phyloP scores from a whole-genome alignment of 2,329 filamentous ascomycete genomes.

The Thelonectria olida region DNA sequence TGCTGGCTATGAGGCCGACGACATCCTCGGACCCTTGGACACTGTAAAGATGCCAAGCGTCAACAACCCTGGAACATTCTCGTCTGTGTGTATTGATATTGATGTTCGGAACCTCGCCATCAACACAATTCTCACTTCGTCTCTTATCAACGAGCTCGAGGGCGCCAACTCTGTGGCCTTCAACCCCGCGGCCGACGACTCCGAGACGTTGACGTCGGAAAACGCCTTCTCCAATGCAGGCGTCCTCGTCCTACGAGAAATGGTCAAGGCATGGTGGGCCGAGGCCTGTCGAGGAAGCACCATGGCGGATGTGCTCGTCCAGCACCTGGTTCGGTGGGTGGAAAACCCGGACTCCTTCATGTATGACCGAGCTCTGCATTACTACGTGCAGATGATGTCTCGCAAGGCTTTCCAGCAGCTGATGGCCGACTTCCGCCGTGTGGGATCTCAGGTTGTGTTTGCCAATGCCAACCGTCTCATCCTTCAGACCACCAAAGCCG shows the following conservation, averaged over 20 bases:
- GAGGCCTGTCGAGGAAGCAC: slow-evolving; percentile 89
- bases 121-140: slow-evolving; percentile 96
- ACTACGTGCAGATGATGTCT: slow-evolving; percentile 99
- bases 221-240: slow-evolving; percentile 93
- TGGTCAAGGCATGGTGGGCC: slow-evolving; percentile 99
- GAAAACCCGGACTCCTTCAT: slow-evolving; percentile 93
- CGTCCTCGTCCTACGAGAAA: slow-evolving; percentile 89
- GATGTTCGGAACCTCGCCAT: slow-evolving; percentile 95
- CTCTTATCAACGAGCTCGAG: slow-evolving; percentile 95
- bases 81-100: slow-evolving; percentile 95
- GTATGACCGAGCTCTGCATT: slow-evolving; percentile 92
- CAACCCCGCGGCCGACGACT: slow-evolving; percentile 63
- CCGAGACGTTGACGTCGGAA: slow-evolving; percentile 76
- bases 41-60: slow-evolving; percentile 90
- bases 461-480: slow-evolving; percentile 89
- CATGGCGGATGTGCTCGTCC: slow-evolving; percentile 98
- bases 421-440: slow-evolving; percentile 94
- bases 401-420: slow-evolving; percentile 96
- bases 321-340: slow-evolving; percentile 97
- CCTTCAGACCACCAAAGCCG: slow-evolving; percentile 93
- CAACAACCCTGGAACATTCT: slow-evolving; percentile 93
- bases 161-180: slow-evolving; percentile 87
- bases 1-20: slow-evolving; percentile 93
- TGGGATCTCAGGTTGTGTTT: slow-evolving; percentile 96
- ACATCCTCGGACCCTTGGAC: slow-evolving; percentile 84